A percentile compares a stretch with the other conserved stretches of the same genome.
These are phyloP conservation scores for Alloteropsis semialata DNA, from an alignment of 176 grass and related monocot species.

Conservation along the genomic window DNA sequence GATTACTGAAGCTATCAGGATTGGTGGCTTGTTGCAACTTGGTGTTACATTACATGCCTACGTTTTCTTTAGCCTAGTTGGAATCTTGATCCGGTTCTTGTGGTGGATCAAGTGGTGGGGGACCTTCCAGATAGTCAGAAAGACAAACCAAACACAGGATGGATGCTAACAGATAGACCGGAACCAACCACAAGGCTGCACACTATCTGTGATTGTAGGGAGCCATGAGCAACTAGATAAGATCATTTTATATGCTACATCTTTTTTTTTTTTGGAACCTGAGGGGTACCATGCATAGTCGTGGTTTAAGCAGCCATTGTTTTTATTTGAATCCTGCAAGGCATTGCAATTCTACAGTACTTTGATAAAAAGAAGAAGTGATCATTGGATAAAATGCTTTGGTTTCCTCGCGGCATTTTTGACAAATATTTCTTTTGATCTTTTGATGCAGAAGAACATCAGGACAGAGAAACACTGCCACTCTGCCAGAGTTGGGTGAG, in stretches of 20 bases:
- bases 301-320: background rate
- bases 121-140: background rate
- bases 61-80: background rate
- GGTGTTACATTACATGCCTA: background rate
- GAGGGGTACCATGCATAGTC: background rate
- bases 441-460: background rate
- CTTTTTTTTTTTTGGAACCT: background rate
- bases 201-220: background rate
- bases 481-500: too few relatives aligned
- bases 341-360: background rate
- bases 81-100: constrained; percentile 38
- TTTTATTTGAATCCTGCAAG: background rate
- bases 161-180: background rate
- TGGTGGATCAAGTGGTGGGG: constrained; percentile 5
- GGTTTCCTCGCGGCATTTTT: background rate
- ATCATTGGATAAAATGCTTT: background rate
- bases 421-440: background rate
- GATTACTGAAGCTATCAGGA: background rate
- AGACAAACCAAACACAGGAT: background rate
- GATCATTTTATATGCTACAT: background rate
- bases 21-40: background rate
- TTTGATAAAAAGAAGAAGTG: background rate
- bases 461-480: too few relatives aligned
- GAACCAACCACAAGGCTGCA: background rate
- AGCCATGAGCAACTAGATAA: background rate